Base-by-base conservation (phyloP, 2,329 filamentous ascomycete genomes). In the Penicillium sp. region DNA sequence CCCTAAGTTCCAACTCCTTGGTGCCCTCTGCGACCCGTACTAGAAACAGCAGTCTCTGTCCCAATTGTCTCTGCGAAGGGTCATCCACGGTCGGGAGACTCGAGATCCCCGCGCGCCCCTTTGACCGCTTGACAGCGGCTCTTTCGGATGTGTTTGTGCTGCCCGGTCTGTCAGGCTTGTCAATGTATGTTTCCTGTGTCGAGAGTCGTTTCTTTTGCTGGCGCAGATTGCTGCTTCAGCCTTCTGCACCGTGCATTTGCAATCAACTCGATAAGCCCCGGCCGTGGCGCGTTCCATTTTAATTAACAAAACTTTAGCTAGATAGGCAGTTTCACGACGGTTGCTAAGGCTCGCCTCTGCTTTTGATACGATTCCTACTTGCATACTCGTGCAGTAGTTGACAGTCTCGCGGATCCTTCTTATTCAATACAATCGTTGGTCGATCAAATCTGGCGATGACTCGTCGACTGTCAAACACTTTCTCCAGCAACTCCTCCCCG, bases 381-480 rank as follows among this genome's bases (percentile, higher is more conserved):
- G 40, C 30, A 35, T 35, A 3, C 30, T 23, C 38, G 7, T 42
- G 20, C 40, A 3, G 20, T 12, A 42, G 40, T 18, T 9, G 21
- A 42, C 18, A 42, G 18, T 20, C 40, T 18, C 7, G 16, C 12
- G 20, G 18, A 43, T 43, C 11, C 14, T 3, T 23, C 3, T 43
- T 21, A 11, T 43, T 43, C 9, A 5, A 40, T 16, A 18, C 18
- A 18, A 43, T 43, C 38, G 38, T 43, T 43, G 21, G 18, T 43
- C 14, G 28, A 51, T 18, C 21, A 33, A 9, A 50, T 12, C 56
- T 60, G 78, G 78, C 79, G 74, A 86, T 86, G 83, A 83, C 83
- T 81, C 78, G 81, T 77, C 81, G 82, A 78, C 78, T 77, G 68
- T 79, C 82, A 67, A 84, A 81, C 71, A 79, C 80, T 67, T 82